Evolutionary conservation across 768 basidiomycete species (phyloP).

Genomic region (Fistulinella prunicolor): DNA sequence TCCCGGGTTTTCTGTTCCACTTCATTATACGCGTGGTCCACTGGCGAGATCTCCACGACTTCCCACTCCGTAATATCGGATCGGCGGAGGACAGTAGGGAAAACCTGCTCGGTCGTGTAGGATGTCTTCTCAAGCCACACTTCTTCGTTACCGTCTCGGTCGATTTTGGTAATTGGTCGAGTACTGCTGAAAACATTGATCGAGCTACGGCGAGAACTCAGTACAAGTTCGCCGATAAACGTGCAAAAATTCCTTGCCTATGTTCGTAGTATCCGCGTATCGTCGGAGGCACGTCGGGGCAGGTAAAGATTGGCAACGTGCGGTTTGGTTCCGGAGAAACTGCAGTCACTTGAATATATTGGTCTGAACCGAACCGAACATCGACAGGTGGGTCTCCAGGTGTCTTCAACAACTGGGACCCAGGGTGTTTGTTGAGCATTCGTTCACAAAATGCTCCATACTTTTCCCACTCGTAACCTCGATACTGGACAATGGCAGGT

Average conservation of each 20-base stretch:
- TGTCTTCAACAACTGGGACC: constrained; percentile 73
- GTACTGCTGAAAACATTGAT: constrained; percentile 81
- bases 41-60: constrained; percentile 76
- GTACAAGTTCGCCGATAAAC: neutral
- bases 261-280: constrained; percentile 88
- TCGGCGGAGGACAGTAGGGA: constrained; percentile 88
- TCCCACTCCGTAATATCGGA: constrained; percentile 78
- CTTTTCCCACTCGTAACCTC: constrained; percentile 95
- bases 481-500: constrained; percentile 53
- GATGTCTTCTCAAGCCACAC: constrained; percentile 88
- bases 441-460: constrained; percentile 86
- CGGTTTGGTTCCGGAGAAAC: constrained; percentile 86
- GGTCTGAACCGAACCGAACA: constrained; percentile 71
- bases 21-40: constrained; percentile 79
- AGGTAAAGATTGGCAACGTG: constrained; percentile 72
- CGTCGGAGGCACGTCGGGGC: constrained; percentile 75
- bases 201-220: constrained; percentile 47
- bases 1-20: constrained; percentile 80
- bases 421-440: constrained; percentile 87
- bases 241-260: constrained; percentile 45
- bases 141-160: constrained; percentile 66
- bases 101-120: constrained; percentile 81
- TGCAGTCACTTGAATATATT: constrained; percentile 86
- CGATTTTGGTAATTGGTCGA: constrained; percentile 61
- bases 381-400: constrained; percentile 78